phyloP scores from a whole-genome alignment of 352 stramenopile genomes.

The Phytophthora quininea region DNA sequence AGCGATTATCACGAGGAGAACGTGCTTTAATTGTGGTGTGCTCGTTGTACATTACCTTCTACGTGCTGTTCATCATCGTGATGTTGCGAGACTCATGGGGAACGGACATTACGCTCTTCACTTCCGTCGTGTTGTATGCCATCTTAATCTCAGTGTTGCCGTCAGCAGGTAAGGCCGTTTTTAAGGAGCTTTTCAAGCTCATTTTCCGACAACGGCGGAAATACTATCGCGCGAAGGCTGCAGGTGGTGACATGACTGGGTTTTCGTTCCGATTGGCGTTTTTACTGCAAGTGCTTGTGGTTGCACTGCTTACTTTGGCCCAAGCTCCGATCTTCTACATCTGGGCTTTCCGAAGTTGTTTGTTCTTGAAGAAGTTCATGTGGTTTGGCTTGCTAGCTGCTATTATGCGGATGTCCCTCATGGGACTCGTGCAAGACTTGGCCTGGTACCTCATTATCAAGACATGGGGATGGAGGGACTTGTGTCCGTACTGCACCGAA shows the following conservation, averaged over 20 bases:
- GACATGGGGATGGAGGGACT: constrained; percentile 61
- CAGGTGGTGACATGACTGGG: constrained; percentile 40
- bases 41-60: constrained; percentile 78
- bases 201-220: constrained; percentile 76
- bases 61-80: constrained; percentile 71
- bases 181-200: constrained; percentile 81
- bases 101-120: constrained; percentile 42
- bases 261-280: constrained; percentile 74
- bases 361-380: constrained; percentile 72
- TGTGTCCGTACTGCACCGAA: constrained; percentile 74
- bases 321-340: constrained; percentile 73
- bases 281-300: constrained; percentile 56
- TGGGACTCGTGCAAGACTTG: constrained; percentile 57
- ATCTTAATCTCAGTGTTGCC: constrained; percentile 58
- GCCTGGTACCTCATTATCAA: constrained; percentile 63
- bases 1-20: constrained; percentile 60
- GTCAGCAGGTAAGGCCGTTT: constrained; percentile 65
- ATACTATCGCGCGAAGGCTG: constrained; percentile 60
- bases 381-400: constrained; percentile 67
- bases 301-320: constrained; percentile 52
- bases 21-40: constrained; percentile 70
- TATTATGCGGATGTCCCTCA: constrained; percentile 59
- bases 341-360: constrained; percentile 62
- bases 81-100: constrained; percentile 57
- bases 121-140: constrained; percentile 56